Conservation (phyloP, 2,329 filamentous ascomycete species). For the Colletotrichum chrysophilum region DNA sequence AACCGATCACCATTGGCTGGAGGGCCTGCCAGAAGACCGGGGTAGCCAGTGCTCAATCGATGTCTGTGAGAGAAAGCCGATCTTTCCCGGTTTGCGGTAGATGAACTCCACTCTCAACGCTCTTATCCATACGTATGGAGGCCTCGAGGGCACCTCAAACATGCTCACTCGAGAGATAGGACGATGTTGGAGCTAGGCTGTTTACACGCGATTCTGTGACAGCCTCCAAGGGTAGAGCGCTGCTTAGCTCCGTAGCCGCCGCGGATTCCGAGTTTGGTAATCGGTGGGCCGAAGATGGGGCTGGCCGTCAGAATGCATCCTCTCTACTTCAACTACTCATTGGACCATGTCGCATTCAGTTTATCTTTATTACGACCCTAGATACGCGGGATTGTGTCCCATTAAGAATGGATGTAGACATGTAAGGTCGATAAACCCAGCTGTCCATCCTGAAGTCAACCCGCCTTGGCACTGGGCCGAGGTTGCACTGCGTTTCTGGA, state of each 20-base stretch:
- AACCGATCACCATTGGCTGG: neutral
- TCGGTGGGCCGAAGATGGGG: neutral
- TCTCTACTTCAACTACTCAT: neutral
- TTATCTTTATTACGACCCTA: neutral
- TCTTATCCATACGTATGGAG: neutral
- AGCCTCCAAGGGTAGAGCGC: neutral
- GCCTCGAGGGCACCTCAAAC: slow-evolving; percentile 6
- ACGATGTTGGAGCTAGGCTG: neutral
- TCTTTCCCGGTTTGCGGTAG: slow-evolving; percentile 8
- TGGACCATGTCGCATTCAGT: neutral
- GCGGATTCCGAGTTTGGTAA: neutral
- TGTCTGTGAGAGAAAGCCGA: neutral
- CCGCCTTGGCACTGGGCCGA: neutral
- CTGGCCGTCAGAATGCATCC: neutral
- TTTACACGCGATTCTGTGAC: neutral
- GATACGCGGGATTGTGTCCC: neutral
- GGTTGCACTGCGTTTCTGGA: neutral
- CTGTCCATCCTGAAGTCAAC: neutral
- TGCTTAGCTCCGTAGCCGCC: neutral
- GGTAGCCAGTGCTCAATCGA: neutral
- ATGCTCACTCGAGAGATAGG: neutral
- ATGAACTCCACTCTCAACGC: neutral
- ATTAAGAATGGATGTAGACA: neutral
- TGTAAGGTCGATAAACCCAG: neutral
- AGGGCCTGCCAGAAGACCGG: neutral